Conservation (phyloP, 2,329 filamentous ascomycete species). For the Penicillium psychrosexuale region DNA sequence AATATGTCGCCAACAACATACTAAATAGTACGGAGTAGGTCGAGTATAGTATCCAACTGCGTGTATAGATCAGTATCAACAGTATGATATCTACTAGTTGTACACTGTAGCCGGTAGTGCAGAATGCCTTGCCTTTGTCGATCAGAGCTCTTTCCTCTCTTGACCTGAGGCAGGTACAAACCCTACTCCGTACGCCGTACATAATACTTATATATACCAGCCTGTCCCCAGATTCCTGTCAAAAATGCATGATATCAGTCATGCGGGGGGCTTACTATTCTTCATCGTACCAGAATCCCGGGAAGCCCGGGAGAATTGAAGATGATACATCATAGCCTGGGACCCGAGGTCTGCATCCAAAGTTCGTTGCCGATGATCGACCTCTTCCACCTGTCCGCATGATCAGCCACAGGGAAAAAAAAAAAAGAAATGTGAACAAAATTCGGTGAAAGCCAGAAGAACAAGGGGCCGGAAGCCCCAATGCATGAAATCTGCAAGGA, state of each 20-base stretch:
- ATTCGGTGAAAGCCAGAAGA: not conserved
- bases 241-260: conserved; percentile 15
- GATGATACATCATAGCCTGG: conserved; percentile 5
- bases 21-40: not conserved
- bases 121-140: conserved; percentile 1
- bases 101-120: not conserved
- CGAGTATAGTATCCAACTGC: no score
- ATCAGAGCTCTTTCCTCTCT: not conserved
- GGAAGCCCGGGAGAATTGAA: conserved; percentile 2
- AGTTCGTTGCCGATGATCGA: not conserved
- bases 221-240: conserved; percentile 6
- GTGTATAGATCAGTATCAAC: not conserved
- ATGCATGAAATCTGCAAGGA: conserved; percentile 33
- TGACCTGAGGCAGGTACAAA: not conserved
- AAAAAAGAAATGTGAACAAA: not conserved
- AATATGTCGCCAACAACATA: not conserved
- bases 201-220: not conserved
- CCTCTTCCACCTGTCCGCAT: not conserved
- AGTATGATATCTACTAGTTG: not conserved
- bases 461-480: conserved; percentile 10
- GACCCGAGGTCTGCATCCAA: not conserved
- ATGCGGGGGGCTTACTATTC: conserved; percentile 13
- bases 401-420: not conserved
- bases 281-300: conserved; percentile 15
- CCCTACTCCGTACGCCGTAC: not conserved